Evolutionary conservation across 23 red algal species (phyloP).

Genomic region (Gracilariopsis chorda): DNA sequence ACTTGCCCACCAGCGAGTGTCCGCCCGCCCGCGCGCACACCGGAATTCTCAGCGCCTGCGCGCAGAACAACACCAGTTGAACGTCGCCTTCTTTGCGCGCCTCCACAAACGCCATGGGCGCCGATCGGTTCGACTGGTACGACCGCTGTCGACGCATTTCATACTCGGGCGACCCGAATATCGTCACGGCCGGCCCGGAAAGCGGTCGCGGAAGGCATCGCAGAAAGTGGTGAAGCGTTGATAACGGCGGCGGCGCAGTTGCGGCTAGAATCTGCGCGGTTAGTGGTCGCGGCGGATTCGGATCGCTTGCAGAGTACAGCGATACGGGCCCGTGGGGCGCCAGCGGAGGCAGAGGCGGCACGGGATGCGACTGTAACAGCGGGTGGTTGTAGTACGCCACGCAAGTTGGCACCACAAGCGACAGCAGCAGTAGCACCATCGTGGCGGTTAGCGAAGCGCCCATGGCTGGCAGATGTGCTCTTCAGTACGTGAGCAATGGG

Average conservation of each 20-base stretch:
- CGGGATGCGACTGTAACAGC: background rate
- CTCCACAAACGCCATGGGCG: constrained; percentile 37
- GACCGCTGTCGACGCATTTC: background rate
- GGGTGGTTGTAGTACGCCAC: constrained; percentile 1
- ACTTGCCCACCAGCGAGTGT: constrained; percentile 49
- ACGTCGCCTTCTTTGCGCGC: constrained; percentile 4
- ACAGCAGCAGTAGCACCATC: background rate
- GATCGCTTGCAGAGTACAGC: background rate
- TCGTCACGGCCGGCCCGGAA: background rate
- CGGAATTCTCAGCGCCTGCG: background rate
- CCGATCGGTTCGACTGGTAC: constrained; percentile 9
- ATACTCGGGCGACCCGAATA: constrained; percentile 29
- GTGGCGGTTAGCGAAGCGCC: background rate
- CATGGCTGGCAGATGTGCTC: background rate
- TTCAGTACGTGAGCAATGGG: background rate
- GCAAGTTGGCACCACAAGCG: background rate
- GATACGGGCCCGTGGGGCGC: background rate
- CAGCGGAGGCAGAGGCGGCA: background rate
- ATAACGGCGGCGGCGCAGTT: background rate
- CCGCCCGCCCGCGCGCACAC: constrained; percentile 39
- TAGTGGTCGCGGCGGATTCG: background rate
- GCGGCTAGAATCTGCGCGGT: constrained; percentile 15
- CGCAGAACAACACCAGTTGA: background rate
- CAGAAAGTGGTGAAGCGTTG: constrained; percentile 15
- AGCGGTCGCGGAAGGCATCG: background rate